Conservation (phyloP, 1,284 basidiomycete genomes). For the Abortiporus biennis region DNA sequence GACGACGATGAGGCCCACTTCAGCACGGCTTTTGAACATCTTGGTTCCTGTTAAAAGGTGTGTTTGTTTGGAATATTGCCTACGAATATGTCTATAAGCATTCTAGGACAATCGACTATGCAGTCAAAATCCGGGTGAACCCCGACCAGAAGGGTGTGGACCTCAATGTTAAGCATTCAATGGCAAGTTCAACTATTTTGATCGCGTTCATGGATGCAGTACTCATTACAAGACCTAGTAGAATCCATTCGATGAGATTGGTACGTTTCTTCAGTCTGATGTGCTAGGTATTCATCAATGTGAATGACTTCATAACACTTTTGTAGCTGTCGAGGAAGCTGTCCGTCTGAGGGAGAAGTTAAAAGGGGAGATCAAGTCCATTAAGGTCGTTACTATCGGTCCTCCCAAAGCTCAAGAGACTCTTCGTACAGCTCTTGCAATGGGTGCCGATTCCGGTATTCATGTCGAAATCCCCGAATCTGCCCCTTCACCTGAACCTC, state of each 20-base stretch:
- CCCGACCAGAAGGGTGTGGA: constrained; percentile 89
- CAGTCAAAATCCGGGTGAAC: constrained; percentile 93
- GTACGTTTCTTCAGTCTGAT: constrained; percentile 35
- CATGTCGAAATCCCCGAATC: constrained; percentile 85
- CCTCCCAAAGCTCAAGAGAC: constrained; percentile 88
- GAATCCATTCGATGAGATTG: constrained; percentile 98
- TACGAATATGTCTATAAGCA: neutral
- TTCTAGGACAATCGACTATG: constrained; percentile 72
- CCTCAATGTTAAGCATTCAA: constrained; percentile 94
- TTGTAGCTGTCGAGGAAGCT: constrained; percentile 92
- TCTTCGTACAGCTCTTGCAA: constrained; percentile 92
- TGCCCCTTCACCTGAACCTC: constrained; percentile 72
- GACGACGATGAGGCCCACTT: constrained; percentile 69
- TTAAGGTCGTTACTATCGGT: constrained; percentile 91
- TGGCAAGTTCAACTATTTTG: constrained; percentile 52
- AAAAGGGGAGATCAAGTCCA: constrained; percentile 72
- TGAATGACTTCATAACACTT: neutral
- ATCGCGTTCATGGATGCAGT: neutral
- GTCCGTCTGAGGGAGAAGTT: constrained; percentile 86
- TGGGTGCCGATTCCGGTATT: constrained; percentile 94
- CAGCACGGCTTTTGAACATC: constrained; percentile 73
- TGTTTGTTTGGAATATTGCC: constrained; percentile 30
- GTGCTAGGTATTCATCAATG: constrained; percentile 14
- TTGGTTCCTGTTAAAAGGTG: constrained; percentile 90
- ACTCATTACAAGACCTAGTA: constrained; percentile 24